Base-by-base conservation (phyloP, 352 stramenopile genomes). In the Blastocystis sp. region DNA sequence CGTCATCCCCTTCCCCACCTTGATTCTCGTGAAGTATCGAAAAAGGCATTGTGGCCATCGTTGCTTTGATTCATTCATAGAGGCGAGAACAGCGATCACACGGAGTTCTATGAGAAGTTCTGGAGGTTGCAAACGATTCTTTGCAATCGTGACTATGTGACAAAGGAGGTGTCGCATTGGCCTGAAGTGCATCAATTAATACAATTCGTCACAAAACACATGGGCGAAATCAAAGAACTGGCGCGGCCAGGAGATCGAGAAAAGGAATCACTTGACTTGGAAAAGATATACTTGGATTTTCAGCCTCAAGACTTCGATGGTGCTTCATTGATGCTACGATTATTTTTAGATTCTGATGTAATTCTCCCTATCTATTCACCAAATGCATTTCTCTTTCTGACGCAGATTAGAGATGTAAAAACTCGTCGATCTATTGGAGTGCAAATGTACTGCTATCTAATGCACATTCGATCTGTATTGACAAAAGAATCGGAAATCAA, bases 71-170 rank as follows among this genome's bases (percentile, higher is more conserved):
- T 43, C 2, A 45, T 45, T 26, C n/a, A 23, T 20, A 73, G 62
- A 18, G 39, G 9, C 29, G 47, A 73, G 7, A 47, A 73, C 20
- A 7, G 23, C 13, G 29, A 73, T 20, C 3, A 29, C 9, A 37
- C 62, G 13, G 29, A 54, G 39, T 66, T 84, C 41, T 84, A 84
- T 43, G n/a, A 43, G 5, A 26, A 66, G 20, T 84, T 84, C 73
- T 84, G 73, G 73, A 41, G 50, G 29, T 34, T 84, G 18, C 73
- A 84, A 23, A 11, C 18, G 20, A 84, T 84, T 66, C 73, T 84
- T 11, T 66, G 73, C 34, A 84, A 84, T 84, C 73, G 73, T 43
- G 73, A 84, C 45, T 84, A 84, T 23, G 47, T 84, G 1, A 47
- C 56, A 23, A 84, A 84, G 55, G 59, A 47, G 0, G 23, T 43